Percentiles rank a stretch among this genome's conserved stretches.
phyloP scores from a whole-genome alignment of 129 eudicot genomes.

The Deinandra increscens region DNA sequence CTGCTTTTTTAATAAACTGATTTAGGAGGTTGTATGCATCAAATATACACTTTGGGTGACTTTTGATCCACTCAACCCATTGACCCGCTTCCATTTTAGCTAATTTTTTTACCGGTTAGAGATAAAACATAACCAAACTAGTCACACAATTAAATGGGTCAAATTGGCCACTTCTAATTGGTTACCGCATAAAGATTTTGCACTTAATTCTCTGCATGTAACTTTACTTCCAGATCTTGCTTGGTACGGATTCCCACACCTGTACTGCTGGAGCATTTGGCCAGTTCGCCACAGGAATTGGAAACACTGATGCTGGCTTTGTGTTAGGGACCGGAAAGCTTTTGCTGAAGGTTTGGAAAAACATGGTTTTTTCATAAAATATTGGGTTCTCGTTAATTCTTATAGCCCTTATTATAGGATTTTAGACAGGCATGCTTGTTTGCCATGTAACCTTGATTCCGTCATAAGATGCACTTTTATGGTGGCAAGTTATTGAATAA shows the following conservation, averaged over 20 bases:
- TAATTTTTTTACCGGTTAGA: not conserved
- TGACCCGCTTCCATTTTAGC: not conserved
- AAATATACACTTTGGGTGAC: not conserved
- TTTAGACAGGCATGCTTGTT: not conserved
- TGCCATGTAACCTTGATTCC: not conserved
- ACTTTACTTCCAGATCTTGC: constrained; percentile 53
- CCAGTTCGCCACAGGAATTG: constrained; percentile 94
- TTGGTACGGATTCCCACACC: constrained; percentile 98
- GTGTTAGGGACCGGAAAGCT: constrained; percentile 93
- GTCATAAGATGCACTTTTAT: not conserved
- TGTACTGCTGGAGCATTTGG: constrained; percentile 99
- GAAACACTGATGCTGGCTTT: constrained; percentile 94
- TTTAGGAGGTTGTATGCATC: not conserved
- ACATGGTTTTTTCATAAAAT: not conserved
- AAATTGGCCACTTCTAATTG: not conserved
- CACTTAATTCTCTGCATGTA: not conserved
- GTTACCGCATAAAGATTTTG: not conserved
- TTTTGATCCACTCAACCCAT: not conserved
- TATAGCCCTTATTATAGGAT: constrained; percentile 2
- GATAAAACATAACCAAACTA: not conserved
- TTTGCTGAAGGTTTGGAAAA: constrained; percentile 74
- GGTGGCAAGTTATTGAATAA: not conserved
- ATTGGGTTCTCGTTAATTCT: not conserved
- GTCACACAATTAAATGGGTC: not conserved
- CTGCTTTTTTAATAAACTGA: not conserved